Evolutionary conservation across 164 flowering plant genomes (phyloP), one percentile per base, ranked within the genome.

Genomic region (Liquidambar formosana): DNA sequence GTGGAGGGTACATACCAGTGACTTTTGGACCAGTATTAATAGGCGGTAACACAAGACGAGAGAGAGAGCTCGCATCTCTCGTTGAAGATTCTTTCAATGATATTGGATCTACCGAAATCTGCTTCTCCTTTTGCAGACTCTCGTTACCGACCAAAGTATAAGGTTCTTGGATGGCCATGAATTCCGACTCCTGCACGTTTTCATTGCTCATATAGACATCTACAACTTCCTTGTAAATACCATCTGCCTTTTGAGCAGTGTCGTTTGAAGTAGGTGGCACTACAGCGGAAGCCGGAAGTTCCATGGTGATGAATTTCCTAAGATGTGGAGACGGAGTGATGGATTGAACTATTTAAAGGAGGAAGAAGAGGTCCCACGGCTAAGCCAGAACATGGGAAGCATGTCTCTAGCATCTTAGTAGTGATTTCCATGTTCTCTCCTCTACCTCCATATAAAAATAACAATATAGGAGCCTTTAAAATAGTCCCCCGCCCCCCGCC

Each of bases 41-140:
- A 57, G 68, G 28, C 4, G 63, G 58, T 28, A 59, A 28, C 70
- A 57, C 61, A 13, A 52, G n/a, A 13, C 48, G 62, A 45, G 63
- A 57, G 26, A 43, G 62, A 45, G 63, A 57, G 26, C 56, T 67
- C 3, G 23, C 66, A 27, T 46, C 63, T 38, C 61, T n/a, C 3
- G 16, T 63, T 4, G 72, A 54, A 12, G 80, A 68, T 66, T 72
- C 77, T 48, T 57, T 79, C 67, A 86, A 23, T 1, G 96, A 87
- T 38, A 78, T 57, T 1, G 96, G 90, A 73, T 90, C 92, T 14
- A 87, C 84, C 0, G 80, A 81, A 63, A 81, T 85, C 75, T 88
- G 88, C 74, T 74, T 87, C 75, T 84, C 91, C 28, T 54, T 76
- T 12, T 77, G 64, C 28, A 33, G 43, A 51, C 73, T 76, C 57